Evolutionary conservation across 225 moss, liverwort and hornwort species (phyloP).

Genomic region (Rhytidiadelphus loreus): DNA sequence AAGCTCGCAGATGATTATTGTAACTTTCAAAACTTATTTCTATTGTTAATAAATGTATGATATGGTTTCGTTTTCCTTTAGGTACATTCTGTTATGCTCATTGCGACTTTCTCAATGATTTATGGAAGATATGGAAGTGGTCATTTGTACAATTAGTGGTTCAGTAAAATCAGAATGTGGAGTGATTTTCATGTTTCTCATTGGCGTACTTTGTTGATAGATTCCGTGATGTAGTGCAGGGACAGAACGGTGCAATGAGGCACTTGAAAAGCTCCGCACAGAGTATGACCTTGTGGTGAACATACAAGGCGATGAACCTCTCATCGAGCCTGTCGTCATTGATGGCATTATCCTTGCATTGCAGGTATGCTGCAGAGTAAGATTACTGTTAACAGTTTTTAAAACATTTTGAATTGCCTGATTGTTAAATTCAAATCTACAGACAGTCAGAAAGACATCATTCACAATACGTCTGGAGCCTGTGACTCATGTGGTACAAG

Average conservation of each 20-base stretch:
- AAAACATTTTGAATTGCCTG: background rate
- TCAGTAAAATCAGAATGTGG: background rate
- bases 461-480: background rate
- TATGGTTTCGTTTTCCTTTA: background rate
- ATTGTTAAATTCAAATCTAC: background rate
- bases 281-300: slow-evolving; percentile 79
- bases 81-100: background rate
- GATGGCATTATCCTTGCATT: slow-evolving; percentile 85
- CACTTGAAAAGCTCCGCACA: slow-evolving; percentile 32
- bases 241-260: slow-evolving; percentile 90
- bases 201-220: background rate
- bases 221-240: slow-evolving; percentile 37
- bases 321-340: slow-evolving; percentile 88
- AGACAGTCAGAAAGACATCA: background rate
- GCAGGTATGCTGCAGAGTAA: slow-evolving; percentile 36
- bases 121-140: background rate
- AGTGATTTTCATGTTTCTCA: background rate
- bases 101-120: background rate
- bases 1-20: background rate
- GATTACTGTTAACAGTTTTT: background rate
- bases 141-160: background rate
- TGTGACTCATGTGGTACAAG: background rate
- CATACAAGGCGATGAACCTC: slow-evolving; percentile 97
- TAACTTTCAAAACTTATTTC: background rate
- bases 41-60: background rate